Conservation (phyloP, 345 rosid genomes). For the Psidium guajava region DNA sequence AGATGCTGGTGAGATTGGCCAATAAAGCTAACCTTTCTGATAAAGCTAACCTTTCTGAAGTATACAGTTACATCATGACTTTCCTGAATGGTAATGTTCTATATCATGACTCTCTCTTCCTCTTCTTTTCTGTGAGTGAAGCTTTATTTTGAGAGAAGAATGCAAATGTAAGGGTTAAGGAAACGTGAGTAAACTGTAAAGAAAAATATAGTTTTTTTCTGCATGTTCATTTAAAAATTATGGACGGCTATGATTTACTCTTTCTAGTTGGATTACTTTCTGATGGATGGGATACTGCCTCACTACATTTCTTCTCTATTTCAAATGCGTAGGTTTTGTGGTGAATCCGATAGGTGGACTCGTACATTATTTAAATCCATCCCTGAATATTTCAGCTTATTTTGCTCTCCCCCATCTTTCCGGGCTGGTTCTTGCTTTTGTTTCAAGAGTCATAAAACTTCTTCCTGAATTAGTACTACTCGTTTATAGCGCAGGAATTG, state of each 20-base stretch:
- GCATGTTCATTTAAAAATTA: not conserved
- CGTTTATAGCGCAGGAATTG: not conserved
- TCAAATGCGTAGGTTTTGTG: not conserved
- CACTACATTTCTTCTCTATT: not conserved
- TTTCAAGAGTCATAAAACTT: not conserved
- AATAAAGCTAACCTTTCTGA: constrained; percentile 52
- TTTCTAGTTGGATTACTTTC: not conserved
- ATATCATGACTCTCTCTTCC: not conserved
- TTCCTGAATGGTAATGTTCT: constrained; percentile 63
- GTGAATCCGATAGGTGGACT: not conserved
- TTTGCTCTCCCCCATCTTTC: not conserved
- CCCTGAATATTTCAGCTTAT: not conserved
- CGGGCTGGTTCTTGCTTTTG: not conserved
- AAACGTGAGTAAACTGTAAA: not conserved
- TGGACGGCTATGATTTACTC: not conserved
- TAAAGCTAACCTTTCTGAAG: constrained; percentile 52
- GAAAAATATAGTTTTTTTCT: not conserved
- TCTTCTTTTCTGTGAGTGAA: not conserved
- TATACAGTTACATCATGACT: constrained; percentile 36
- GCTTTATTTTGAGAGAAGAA: not conserved
- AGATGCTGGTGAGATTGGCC: constrained; percentile 49
- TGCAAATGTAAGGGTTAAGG: not conserved
- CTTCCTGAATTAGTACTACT: not conserved
- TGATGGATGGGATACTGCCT: not conserved
- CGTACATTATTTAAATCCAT: not conserved